phyloP scores from a whole-genome alignment of 176 grass and related monocot species.

The Phyllostachys edulis region DNA sequence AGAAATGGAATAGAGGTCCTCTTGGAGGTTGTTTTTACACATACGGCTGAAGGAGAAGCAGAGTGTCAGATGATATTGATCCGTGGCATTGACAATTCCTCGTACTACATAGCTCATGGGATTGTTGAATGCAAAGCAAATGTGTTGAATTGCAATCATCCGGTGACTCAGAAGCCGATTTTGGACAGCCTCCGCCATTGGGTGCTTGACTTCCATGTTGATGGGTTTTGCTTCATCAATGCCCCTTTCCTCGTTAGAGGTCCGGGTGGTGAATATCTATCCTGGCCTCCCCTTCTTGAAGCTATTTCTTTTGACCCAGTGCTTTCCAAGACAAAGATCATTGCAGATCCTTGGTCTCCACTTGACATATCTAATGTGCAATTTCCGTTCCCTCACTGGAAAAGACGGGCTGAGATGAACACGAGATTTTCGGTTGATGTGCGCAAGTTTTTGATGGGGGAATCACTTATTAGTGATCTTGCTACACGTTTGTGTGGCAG shows the following conservation, averaged over 20 bases:
- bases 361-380: slow-evolving; percentile 57
- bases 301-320: slow-evolving; percentile 87
- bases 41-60: slow-evolving; percentile 65
- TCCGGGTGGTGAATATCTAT: slow-evolving; percentile 50
- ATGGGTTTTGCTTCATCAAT: slow-evolving; percentile 94
- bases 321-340: slow-evolving; percentile 85
- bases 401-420: slow-evolving; percentile 89
- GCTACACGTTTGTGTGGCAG: slow-evolving; percentile 85
- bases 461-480: slow-evolving; percentile 67
- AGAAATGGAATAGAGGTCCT: slow-evolving; percentile 77
- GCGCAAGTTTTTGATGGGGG: slow-evolving; percentile 75
- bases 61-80: slow-evolving; percentile 60
- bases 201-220: slow-evolving; percentile 89
- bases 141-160: slow-evolving; percentile 68
- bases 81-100: slow-evolving; percentile 71
- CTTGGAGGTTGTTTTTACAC: slow-evolving; percentile 74
- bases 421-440: slow-evolving; percentile 66
- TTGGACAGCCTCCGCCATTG: slow-evolving; percentile 94
- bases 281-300: slow-evolving; percentile 71
- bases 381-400: slow-evolving; percentile 91
- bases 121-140: slow-evolving; percentile 32
- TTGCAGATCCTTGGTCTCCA: slow-evolving; percentile 86
- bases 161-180: slow-evolving; percentile 72
- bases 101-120: slow-evolving; percentile 58
- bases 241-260: slow-evolving; percentile 66